Conservation (phyloP, 2,329 filamentous ascomycete species). For the Aspergillus candidus region DNA sequence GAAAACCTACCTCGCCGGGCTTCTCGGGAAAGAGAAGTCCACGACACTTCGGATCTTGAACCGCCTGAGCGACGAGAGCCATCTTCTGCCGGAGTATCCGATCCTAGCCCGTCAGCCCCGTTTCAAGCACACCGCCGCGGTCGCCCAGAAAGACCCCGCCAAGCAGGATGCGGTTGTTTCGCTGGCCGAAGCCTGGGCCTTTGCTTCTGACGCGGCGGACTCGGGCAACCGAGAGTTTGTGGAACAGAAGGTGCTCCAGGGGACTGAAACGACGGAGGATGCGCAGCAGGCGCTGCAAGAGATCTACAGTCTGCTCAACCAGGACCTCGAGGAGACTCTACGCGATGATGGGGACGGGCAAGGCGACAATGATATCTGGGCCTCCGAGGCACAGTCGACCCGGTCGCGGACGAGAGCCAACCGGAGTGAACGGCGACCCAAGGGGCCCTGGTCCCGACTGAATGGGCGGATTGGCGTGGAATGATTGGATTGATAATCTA, state of each 20-base stretch:
- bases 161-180: constrained; percentile 27
- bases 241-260: constrained; percentile 27
- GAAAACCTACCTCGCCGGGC: constrained; percentile 31
- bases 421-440: constrained; percentile 20
- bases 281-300: constrained; percentile 26
- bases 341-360: constrained; percentile 11
- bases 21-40: constrained; percentile 35
- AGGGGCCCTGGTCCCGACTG: constrained; percentile 34
- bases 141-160: constrained; percentile 16
- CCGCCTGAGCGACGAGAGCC: constrained; percentile 38
- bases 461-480: constrained; percentile 29
- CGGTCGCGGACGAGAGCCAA: constrained; percentile 12
- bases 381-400: constrained; percentile 22
- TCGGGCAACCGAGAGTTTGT: constrained; percentile 28
- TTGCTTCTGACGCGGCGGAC: constrained; percentile 32
- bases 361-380: constrained; percentile 27
- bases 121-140: constrained; percentile 29
- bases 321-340: constrained; percentile 25
- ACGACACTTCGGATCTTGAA: constrained; percentile 32
- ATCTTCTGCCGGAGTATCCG: constrained; percentile 39
- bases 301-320: constrained; percentile 30
- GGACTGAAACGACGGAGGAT: constrained; percentile 25
- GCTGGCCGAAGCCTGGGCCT: constrained; percentile 36
- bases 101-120: constrained; percentile 31
- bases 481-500: neutral